Base-by-base conservation (phyloP, 2,329 filamentous ascomycete genomes). In the Fusarium secorum region DNA sequence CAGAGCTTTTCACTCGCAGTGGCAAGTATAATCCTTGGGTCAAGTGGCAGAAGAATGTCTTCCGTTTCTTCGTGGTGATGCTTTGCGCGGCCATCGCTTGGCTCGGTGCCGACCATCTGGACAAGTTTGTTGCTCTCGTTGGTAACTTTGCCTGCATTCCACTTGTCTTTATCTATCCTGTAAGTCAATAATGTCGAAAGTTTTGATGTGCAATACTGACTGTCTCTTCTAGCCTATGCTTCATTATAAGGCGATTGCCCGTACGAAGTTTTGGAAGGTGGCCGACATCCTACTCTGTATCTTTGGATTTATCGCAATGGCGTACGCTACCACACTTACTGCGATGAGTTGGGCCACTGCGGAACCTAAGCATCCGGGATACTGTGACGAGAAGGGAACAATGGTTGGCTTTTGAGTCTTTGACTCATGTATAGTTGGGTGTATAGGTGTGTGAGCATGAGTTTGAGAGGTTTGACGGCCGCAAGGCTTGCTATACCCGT, bases 41-140 rank as follows among this genome's bases (percentile, higher is more conserved):
- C 85, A 99, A 99, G 85, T 99, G 96, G 96, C 93, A 98, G 86
- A 99, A 99, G 89, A 99, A 99, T 75, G 85, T 92, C 36, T 99
- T 97, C 85, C 91, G 96, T 59, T 99, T 98, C 85, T 91, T 95
- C 78, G 89, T 98, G 69, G 96, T 98, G 54, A 88, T 93, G 76
- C 81, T 96, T 28, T 98, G 96, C 77, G 93, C 95, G 1, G 82
- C 90, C 64, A 92, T 99, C 72, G 95, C 95, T 4, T 99, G 94
- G 94, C 90, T 91, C 46, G 96, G 96, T 68, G 95, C 96, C 6
- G 93, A 94, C 73, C 91, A 98, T 81, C 84, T 99, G 59, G 96
- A 99, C 84, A 98, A 98, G 82, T 99, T 99, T 80, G 97, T 99
- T 35, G 92, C 94, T 26, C 86, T 99, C 41, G 95, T 99, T 24